These are phyloP conservation scores for Fomes fomentarius DNA, from an alignment of 1,284 basidiomycete genomes.

Conservation along the genomic window DNA sequence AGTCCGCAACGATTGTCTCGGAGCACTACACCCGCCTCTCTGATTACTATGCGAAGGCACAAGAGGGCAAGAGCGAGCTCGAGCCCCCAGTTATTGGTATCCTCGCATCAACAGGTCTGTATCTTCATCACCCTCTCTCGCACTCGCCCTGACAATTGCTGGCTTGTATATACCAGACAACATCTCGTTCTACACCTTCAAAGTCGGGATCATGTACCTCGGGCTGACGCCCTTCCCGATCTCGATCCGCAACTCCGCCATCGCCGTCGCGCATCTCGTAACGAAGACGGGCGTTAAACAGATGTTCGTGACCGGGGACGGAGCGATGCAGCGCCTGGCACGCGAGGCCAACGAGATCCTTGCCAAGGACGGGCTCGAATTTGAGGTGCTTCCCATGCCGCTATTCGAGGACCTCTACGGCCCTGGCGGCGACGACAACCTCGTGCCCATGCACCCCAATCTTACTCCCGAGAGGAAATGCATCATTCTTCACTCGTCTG, in stretches of 20 bases:
- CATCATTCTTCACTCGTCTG: constrained; percentile 22
- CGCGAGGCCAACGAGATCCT: constrained; percentile 14
- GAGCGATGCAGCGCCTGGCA: constrained; percentile 21
- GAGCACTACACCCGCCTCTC: not conserved
- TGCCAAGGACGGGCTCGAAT: constrained; percentile 6
- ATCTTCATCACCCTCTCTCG: not conserved
- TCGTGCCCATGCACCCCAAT: constrained; percentile 20
- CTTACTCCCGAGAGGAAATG: constrained; percentile 4
- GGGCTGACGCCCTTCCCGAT: constrained; percentile 38
- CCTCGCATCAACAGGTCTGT: constrained; percentile 26
- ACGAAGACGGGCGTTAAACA: constrained; percentile 28
- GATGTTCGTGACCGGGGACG: constrained; percentile 33
- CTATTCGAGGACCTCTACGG: constrained; percentile 27
- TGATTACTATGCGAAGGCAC: constrained; percentile 2
- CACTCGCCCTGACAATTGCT: not conserved
- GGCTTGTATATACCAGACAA: constrained; percentile 30
- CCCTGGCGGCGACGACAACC: constrained; percentile 8
- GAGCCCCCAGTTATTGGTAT: constrained; percentile 24
- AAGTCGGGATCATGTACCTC: constrained; percentile 31
- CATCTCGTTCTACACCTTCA: constrained; percentile 32
- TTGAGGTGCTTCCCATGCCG: constrained; percentile 24
- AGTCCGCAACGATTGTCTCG: constrained; percentile 20
- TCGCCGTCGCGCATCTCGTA: constrained; percentile 41
- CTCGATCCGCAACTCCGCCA: constrained; percentile 43
- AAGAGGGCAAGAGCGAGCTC: constrained; percentile 4